These are phyloP conservation scores for Teratosphaeriaceae sp. DNA, from an alignment of 2,329 filamentous ascomycete species.

Conservation along the genomic window DNA sequence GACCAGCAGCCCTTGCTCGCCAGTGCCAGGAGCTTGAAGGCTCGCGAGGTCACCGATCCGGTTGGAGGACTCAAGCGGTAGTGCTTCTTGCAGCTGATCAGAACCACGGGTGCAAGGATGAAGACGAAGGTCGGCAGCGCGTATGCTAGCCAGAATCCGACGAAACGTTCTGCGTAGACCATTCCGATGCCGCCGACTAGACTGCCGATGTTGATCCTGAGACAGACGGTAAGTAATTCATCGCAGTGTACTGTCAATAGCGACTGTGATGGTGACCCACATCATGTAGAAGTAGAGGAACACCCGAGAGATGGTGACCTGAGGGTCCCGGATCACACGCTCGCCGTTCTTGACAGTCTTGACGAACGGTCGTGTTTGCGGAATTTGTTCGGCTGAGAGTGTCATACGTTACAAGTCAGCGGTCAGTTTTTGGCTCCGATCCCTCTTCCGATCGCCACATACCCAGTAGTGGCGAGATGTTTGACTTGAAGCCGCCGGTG, in stretches of 20 bases:
- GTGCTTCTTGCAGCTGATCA: conserved; percentile 34
- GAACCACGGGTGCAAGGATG: conserved; percentile 52
- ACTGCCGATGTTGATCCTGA: conserved; percentile 67
- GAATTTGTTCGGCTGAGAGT: conserved; percentile 44
- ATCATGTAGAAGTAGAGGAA: conserved; percentile 62
- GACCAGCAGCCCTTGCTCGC: conserved; percentile 55
- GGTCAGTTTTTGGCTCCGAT: too few relatives aligned
- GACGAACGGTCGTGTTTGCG: conserved; percentile 34
- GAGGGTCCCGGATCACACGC: conserved; percentile 40
- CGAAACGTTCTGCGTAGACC: conserved; percentile 58
- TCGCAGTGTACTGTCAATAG: too few relatives aligned
- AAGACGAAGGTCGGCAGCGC: conserved; percentile 58
- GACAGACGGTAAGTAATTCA: too few relatives aligned
- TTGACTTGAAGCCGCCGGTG: conserved; percentile 75
- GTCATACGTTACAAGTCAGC: too few relatives aligned
- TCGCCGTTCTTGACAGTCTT: conserved; percentile 36
- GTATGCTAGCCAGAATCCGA: conserved; percentile 62
- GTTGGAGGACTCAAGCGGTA: conserved; percentile 58
- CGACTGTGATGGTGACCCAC: too few relatives aligned
- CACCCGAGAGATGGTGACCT: conserved; percentile 41
- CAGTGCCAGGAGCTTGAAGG: conserved; percentile 53
- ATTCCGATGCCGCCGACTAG: conserved; percentile 57
- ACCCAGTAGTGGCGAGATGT: conserved; percentile 52
- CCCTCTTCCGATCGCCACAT: too few relatives aligned
- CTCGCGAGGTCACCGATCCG: conserved; percentile 67